Percentiles rank a stretch among this genome's conserved stretches.
Evolutionary conservation across 352 stramenopile genomes (phyloP).

Genomic region (Phytopythium litorale): DNA sequence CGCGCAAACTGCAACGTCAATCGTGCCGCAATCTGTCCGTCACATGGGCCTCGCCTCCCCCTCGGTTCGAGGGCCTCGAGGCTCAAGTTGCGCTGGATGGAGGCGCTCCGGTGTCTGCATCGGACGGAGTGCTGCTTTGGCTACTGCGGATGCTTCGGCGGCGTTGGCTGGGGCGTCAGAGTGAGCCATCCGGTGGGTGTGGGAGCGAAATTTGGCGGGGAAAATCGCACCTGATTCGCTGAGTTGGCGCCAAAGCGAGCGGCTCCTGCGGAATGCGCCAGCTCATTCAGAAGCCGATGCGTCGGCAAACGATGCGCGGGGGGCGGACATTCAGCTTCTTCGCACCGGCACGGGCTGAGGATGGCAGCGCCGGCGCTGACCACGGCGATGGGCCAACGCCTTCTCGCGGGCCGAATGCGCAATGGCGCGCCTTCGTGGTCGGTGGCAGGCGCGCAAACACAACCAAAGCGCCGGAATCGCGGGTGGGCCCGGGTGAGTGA

Average conservation of each 20-base stretch:
- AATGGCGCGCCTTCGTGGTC: background rate
- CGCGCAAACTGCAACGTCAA: too few relatives aligned
- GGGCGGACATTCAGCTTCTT: conserved; percentile 1
- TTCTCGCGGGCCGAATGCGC: background rate
- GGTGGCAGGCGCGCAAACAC: background rate
- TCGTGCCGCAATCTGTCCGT: too few relatives aligned
- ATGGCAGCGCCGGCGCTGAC: background rate
- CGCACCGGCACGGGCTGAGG: conserved; percentile 1
- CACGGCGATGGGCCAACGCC: background rate
- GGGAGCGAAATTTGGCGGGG: background rate
- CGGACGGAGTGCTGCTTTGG: too few relatives aligned
- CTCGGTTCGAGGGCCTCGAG: too few relatives aligned
- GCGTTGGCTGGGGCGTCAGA: too few relatives aligned
- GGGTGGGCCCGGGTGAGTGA: background rate
- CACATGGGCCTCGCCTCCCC: too few relatives aligned
- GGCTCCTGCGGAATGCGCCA: background rate
- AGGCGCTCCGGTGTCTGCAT: too few relatives aligned
- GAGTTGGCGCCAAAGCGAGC: background rate
- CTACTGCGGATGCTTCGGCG: too few relatives aligned
- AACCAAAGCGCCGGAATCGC: background rate
- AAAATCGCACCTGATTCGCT: background rate
- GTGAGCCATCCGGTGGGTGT: background rate
- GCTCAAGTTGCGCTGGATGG: too few relatives aligned
- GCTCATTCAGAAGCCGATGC: background rate
- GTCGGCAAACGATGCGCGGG: background rate